A percentile compares a stretch with the other conserved stretches of the same genome.
phyloP scores from a whole-genome alignment of 257 asterid genomes.

The Capsicum chinense region DNA sequence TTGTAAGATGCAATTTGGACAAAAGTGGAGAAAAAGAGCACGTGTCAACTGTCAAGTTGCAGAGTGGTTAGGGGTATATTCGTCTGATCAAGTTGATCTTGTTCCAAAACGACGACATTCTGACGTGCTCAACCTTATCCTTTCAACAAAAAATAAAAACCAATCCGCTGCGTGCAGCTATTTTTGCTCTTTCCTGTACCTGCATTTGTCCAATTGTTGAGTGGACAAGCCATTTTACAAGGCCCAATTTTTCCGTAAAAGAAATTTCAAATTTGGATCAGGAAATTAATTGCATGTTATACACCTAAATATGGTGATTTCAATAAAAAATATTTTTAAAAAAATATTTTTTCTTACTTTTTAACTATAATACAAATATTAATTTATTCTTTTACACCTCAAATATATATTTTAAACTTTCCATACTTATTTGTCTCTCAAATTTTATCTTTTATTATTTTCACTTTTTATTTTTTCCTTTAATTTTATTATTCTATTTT shows the following conservation, averaged over 20 bases:
- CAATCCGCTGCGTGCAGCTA: neutral
- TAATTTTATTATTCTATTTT: too few relatives aligned
- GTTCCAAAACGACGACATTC: slow-evolving; percentile 21
- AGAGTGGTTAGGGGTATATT: slow-evolving; percentile 25
- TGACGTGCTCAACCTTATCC: slow-evolving; percentile 30
- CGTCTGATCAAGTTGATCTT: neutral
- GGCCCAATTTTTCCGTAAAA: neutral
- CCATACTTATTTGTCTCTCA: too few relatives aligned
- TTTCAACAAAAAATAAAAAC: neutral
- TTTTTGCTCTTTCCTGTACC: neutral
- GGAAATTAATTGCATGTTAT: too few relatives aligned
- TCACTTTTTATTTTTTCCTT: too few relatives aligned
- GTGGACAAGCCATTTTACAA: neutral
- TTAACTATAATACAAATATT: too few relatives aligned
- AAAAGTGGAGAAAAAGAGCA: neutral
- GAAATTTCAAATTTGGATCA: neutral
- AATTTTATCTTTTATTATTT: too few relatives aligned
- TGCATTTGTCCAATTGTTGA: neutral
- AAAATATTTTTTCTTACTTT: too few relatives aligned
- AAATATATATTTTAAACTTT: too few relatives aligned
- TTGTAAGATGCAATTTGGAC: neutral
- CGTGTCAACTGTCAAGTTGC: slow-evolving; percentile 21
- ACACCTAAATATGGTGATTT: too few relatives aligned
- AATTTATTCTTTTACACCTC: too few relatives aligned
- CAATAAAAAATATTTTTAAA: too few relatives aligned